phyloP scores from a whole-genome alignment of 345 rosid species.

The Adansonia digitata region DNA sequence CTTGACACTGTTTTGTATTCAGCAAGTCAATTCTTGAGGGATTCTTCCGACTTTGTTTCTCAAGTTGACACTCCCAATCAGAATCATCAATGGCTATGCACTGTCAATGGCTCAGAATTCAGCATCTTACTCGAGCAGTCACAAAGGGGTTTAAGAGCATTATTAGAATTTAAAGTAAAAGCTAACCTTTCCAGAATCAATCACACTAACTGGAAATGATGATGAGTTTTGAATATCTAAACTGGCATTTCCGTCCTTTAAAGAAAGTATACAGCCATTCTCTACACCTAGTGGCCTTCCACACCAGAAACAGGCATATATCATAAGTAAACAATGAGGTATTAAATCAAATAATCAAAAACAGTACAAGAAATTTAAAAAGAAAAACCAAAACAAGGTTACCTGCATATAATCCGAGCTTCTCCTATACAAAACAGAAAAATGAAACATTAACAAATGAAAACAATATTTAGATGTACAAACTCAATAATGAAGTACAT shows the following conservation, averaged over 20 bases:
- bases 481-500: not conserved
- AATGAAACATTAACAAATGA: slow-evolving; percentile 1
- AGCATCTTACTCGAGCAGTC: slow-evolving; percentile 3
- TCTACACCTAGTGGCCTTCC: slow-evolving; percentile 46
- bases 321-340: not conserved
- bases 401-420: slow-evolving; percentile 78
- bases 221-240: slow-evolving; percentile 40
- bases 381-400: not conserved
- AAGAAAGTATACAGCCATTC: slow-evolving; percentile 39
- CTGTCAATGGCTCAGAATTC: slow-evolving; percentile 25
- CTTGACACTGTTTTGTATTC: slow-evolving; percentile 34
- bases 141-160: not conserved
- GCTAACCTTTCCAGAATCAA: slow-evolving; percentile 62
- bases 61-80: slow-evolving; percentile 48
- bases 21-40: slow-evolving; percentile 63
- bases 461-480: not conserved
- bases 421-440: slow-evolving; percentile 40
- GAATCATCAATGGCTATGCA: slow-evolving; percentile 29
- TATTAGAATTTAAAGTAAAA: not conserved
- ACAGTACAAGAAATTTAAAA: not conserved
- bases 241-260: slow-evolving; percentile 23
- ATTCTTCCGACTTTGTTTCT: slow-evolving; percentile 41
- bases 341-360: not conserved
- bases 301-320: not conserved
- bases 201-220: slow-evolving; percentile 48